A percentile compares a stretch with the other conserved stretches of the same genome.
Conservation (phyloP, 208 protist species). For the Trichomonas vaginalis region DNA sequence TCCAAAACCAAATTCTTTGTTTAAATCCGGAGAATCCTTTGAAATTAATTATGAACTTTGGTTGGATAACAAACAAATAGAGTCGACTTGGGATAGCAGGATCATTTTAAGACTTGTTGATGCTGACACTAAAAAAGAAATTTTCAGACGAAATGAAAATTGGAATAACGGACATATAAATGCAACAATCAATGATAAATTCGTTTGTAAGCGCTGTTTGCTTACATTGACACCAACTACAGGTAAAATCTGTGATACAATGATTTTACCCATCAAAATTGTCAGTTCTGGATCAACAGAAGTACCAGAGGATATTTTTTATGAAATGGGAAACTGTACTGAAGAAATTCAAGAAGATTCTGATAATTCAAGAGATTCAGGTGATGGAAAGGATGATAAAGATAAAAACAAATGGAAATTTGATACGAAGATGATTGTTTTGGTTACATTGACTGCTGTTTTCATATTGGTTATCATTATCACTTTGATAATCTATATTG, state of each 20-base stretch:
- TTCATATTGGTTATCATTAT: background rate
- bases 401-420: background rate
- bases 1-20: background rate
- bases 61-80: background rate
- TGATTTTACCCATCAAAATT: background rate
- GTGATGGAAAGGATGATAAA: background rate
- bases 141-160: background rate
- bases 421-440: background rate
- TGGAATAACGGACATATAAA: background rate
- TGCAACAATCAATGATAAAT: background rate
- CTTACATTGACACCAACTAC: background rate
- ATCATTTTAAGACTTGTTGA: background rate
- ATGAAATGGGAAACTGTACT: background rate
- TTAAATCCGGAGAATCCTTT: background rate
- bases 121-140: background rate
- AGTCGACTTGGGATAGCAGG: background rate
- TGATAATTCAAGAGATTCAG: too few species aligned
- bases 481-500: background rate
- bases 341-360: background rate
- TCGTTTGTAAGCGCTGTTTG: background rate
- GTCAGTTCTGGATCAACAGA: background rate
- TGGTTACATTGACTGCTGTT: background rate
- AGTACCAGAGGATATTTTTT: background rate
- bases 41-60: background rate
- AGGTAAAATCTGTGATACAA: background rate